Conservation (phyloP, 371 early-diverging fungal genomes). For the Circinella minor region DNA sequence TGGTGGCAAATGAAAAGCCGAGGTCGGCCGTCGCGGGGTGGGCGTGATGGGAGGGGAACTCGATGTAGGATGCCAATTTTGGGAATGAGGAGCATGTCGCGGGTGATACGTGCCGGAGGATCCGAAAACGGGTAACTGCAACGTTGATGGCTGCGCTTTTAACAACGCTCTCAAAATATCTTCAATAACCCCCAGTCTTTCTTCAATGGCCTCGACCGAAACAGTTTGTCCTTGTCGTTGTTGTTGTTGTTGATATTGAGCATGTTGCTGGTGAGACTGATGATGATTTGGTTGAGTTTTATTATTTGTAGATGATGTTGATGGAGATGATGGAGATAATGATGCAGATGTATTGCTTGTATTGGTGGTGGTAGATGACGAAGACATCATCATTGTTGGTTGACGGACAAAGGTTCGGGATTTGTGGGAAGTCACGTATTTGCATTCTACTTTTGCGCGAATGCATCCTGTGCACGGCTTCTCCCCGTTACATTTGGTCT, state of each 20-base stretch:
- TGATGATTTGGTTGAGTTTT: background rate
- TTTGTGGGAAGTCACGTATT: constrained; percentile 35
- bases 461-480: constrained; percentile 39
- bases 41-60: constrained; percentile 19
- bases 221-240: background rate
- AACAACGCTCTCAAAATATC: constrained; percentile 40
- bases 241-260: constrained; percentile 2
- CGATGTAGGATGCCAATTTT: constrained; percentile 19
- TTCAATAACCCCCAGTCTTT: constrained; percentile 45
- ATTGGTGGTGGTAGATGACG: background rate
- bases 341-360: too few species aligned
- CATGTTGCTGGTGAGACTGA: background rate
- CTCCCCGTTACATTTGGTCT: constrained; percentile 61
- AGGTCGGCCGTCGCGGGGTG: constrained; percentile 22
- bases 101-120: constrained; percentile 26
- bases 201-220: constrained; percentile 44
- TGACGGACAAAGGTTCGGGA: constrained; percentile 20
- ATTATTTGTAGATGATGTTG: background rate
- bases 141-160: constrained; percentile 13
- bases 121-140: constrained; percentile 19
- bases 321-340: too few species aligned
- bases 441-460: constrained; percentile 44
- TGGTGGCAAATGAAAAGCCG: constrained; percentile 22
- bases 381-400: constrained; percentile 9
- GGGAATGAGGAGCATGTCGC: constrained; percentile 26